Evolutionary conservation across 371 early-diverging fungal species (phyloP), one percentile per base, ranked within the genome.

Genomic region (Rhizopus stolonifer): DNA sequence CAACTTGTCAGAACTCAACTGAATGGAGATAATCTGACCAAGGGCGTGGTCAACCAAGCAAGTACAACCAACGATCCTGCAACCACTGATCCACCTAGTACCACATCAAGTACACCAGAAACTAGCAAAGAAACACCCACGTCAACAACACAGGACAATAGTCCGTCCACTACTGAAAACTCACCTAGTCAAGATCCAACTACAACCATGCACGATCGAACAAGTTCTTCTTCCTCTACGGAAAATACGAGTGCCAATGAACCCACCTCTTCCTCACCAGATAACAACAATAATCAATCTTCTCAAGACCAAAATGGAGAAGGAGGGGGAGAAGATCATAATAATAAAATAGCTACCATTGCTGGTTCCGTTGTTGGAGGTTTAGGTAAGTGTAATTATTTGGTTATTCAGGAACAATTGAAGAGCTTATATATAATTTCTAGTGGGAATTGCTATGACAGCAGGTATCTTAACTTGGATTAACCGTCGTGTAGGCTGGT

Each of bases 401-500:
- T 1, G 22, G 3, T 18, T 34, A 5, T 23, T 29, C n/a, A n/a
- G 23, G 6, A 24, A 21, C 6, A 5, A 17, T 32, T n/a, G 3
- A 33, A 40, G 18, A 11, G 13, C 4, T 31, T 32, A 47, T 3
- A 48, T 21, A 10, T 34, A 14, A 15, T 14, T 5, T 22, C 8
- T 46, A 63, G 63, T 58, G 18, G 64, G 51, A 36, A 4, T 63
- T 40, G 64, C 64, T 15, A 7, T 50, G 9, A 54, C 58, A 45
- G 64, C 46, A 17, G 64, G 64, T 51, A 9, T 58, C 3, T 25
- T 63, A 3, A 55, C 55, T 13, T 64, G 59, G 56, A 18, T 59
- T 17, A 64, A 56, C 32, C 60, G 70, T 36, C 61, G 52, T 38
- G 62, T 61, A 32, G 69, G 70, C 31, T 70, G 70, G 22, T 51